A percentile compares a stretch with the other conserved stretches of the same genome.
phyloP scores from a whole-genome alignment of 1,139 yeast genomes.

The Saccharomyces hybrid region DNA sequence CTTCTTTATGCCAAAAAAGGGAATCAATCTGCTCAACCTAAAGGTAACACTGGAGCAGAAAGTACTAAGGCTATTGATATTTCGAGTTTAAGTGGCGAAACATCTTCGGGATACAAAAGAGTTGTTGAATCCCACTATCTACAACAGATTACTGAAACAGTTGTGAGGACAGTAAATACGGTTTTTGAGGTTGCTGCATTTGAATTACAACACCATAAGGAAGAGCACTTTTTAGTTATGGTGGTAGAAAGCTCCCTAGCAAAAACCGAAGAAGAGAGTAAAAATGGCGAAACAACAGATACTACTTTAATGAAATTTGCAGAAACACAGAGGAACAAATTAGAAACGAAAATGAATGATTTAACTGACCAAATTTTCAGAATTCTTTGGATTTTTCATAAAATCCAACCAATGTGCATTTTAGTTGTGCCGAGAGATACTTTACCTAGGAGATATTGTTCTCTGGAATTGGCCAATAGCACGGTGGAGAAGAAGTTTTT shows the following conservation, averaged over 20 bases:
- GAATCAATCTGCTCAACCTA: neutral
- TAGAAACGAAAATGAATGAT: conserved; percentile 37
- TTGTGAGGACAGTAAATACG: conserved; percentile 74
- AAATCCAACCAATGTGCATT: conserved; percentile 73
- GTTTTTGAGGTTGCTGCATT: conserved; percentile 89
- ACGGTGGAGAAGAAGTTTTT: conserved; percentile 75
- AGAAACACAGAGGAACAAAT: conserved; percentile 13
- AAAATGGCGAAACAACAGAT: neutral
- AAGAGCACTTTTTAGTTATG: conserved; percentile 79
- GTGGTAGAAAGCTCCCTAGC: conserved; percentile 81
- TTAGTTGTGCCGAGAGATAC: conserved; percentile 74
- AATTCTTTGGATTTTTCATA: conserved; percentile 54
- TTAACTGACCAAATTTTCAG: conserved; percentile 71
- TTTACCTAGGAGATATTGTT: conserved; percentile 56
- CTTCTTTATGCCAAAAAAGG: conserved; percentile 7
- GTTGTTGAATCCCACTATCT: conserved; percentile 53
- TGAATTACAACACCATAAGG: conserved; percentile 68
- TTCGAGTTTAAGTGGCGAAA: neutral
- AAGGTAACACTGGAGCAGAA: neutral
- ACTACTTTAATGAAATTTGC: conserved; percentile 5
- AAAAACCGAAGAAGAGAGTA: conserved; percentile 5
- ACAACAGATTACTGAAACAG: conserved; percentile 59
- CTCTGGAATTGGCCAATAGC: conserved; percentile 81
- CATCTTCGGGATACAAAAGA: conserved; percentile 10
- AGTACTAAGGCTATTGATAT: neutral